Percentiles rank a stretch among this genome's conserved stretches.
phyloP scores from a whole-genome alignment of 1,284 basidiomycete genomes.

The Papiliotrema flavescens region DNA sequence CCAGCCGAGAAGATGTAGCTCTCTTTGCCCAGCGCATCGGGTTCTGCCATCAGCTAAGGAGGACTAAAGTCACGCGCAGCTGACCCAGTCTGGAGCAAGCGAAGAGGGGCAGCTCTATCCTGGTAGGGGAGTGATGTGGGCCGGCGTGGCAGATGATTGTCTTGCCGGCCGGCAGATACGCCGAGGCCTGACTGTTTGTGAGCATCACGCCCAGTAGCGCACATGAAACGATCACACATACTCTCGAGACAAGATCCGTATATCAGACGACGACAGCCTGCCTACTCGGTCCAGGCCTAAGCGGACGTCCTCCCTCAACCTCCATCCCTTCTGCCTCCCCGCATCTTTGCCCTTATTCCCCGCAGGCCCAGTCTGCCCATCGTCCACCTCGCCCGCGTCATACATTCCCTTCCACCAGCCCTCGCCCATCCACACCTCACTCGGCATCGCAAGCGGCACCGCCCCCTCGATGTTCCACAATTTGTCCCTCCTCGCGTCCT shows the following conservation, averaged over 20 bases:
- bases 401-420: slow-evolving; percentile 46
- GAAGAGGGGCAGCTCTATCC: background rate
- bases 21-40: background rate
- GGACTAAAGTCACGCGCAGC: background rate
- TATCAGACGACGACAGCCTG: slow-evolving; percentile 2
- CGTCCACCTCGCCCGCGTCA: background rate
- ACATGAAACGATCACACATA: slow-evolving; percentile 14
- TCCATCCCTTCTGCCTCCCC: slow-evolving; percentile 24
- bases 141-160: slow-evolving; percentile 24
- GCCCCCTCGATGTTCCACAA: background rate
- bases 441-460: slow-evolving; percentile 18
- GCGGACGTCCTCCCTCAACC: slow-evolving; percentile 27
- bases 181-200: slow-evolving; percentile 21
- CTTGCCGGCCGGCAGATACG: slow-evolving; percentile 23
- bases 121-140: slow-evolving; percentile 16
- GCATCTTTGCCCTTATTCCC: slow-evolving; percentile 10
- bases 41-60: too few species aligned
- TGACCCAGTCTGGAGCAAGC: background rate
- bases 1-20: slow-evolving; percentile 63
- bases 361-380: slow-evolving; percentile 5
- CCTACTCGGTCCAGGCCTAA: slow-evolving; percentile 34
- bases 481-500: slow-evolving; percentile 1
- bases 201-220: background rate
- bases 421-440: slow-evolving; percentile 45
- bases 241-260: slow-evolving; percentile 5